Conservation (phyloP, 345 rosid species). For the Eucalyptus melliodora region DNA sequence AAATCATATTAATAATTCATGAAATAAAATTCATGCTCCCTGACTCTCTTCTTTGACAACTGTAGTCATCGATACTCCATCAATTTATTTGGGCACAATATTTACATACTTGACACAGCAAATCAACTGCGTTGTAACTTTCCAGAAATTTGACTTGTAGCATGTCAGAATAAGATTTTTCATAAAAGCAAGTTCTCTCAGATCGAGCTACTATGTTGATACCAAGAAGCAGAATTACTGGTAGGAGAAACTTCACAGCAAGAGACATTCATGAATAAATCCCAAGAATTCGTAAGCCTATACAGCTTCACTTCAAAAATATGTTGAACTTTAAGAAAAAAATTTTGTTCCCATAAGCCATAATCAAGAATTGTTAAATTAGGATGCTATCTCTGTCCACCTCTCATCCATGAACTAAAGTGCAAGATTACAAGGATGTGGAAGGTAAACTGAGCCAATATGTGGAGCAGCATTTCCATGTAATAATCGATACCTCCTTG, state of each 20-base stretch:
- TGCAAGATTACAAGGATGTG: background rate
- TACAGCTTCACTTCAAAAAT: background rate
- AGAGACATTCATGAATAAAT: background rate
- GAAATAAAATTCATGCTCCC: background rate
- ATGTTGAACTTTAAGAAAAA: background rate
- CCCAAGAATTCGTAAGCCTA: background rate
- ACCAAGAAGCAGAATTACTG: background rate
- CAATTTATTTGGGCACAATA: background rate
- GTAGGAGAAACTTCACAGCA: background rate
- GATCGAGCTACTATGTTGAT: background rate
- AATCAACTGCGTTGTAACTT: background rate
- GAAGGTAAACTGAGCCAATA: background rate
- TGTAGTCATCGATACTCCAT: background rate
- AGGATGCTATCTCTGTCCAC: background rate
- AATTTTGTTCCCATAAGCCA: background rate
- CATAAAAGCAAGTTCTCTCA: background rate
- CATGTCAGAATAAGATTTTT: background rate
- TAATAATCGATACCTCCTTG: background rate
- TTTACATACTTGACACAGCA: background rate
- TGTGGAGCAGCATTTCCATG: background rate
- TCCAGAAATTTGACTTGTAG: background rate
- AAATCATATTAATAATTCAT: background rate
- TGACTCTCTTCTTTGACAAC: background rate
- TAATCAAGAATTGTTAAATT: background rate
- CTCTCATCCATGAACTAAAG: background rate